Evolutionary conservation across 352 stramenopile species (phyloP), one percentile per base, ranked within the genome.

Genomic region (Phytophthora constricta): DNA sequence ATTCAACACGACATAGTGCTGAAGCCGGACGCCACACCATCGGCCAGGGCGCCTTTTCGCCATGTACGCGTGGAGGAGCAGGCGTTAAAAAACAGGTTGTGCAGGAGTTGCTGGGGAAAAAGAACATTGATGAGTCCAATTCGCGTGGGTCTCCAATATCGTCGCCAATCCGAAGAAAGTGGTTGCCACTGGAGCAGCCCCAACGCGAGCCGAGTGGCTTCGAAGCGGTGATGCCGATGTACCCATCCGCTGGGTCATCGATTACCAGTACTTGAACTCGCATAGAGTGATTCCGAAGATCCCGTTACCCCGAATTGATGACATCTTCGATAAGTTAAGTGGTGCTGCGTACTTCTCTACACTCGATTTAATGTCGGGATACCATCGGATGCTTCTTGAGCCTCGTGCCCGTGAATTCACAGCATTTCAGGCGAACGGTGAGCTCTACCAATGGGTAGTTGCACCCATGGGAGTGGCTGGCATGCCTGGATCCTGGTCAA

Each of bases 381-480:
- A 79, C 25, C 66, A 76, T 25, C 67, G 73, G 26, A 79, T 76
- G 62, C 47, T 59, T 4, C 52, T 59, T 4, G 17, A 49, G 49
- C 20, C 33, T 62, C n/a, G 8, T 10, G 41, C 17, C n/a, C 42
- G 53, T 5, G 23, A 68, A 46, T 67, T 74, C 13, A 74, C 67
- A 16, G 60, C 70, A 4, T 79, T 82, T 20, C 57, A 69, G 9
- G 68, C 65, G 1, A 37, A 72, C 51, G 54, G 57, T 11, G 70
- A 82, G 42, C 68, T 65, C 22, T 68, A 77, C 37, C 70, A 82
- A 28, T 82, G 65, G 62, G 72, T 61, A 19, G 59, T 79, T 4
- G 67, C 62, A 16, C 74, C 66, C 0, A 77, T 77, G 62, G 70
- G 70, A 2, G 19, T 56, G 5, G 33, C 31, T 2, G 56, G 45